Percentiles rank a stretch among this genome's conserved stretches.
Evolutionary conservation across 495 filamentous ascomycete genomes (phyloP).

Genomic region (Glonium stellatum): DNA sequence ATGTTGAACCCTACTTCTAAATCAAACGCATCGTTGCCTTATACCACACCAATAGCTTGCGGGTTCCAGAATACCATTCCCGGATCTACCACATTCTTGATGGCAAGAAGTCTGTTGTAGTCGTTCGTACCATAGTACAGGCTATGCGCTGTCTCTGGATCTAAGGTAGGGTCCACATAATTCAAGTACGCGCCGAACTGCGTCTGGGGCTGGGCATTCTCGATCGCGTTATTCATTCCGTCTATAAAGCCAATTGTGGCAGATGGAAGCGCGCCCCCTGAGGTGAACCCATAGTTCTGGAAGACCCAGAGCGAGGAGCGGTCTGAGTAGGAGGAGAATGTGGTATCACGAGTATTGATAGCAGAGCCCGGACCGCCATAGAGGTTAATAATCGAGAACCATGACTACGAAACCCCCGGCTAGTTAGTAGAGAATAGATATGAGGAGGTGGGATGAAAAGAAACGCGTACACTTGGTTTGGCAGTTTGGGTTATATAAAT

Average conservation of each 20-base stretch:
- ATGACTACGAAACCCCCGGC: neutral
- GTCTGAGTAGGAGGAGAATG: conserved; percentile 45
- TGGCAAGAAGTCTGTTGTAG: conserved; percentile 38
- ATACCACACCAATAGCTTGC: conserved; percentile 44
- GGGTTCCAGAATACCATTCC: conserved; percentile 56
- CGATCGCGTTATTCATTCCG: conserved; percentile 32
- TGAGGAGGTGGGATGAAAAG: no score
- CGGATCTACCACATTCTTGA: conserved; percentile 54
- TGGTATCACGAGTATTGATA: conserved; percentile 17
- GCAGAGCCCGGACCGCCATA: conserved; percentile 25
- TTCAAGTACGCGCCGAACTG: conserved; percentile 54
- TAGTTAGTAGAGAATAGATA: neutral
- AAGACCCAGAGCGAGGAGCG: conserved; percentile 38
- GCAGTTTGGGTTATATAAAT: neutral
- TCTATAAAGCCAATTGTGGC: conserved; percentile 42
- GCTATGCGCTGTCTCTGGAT: conserved; percentile 40
- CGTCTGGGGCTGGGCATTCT: conserved; percentile 26
- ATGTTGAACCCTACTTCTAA: no score
- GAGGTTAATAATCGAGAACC: conserved; percentile 26
- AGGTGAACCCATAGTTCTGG: conserved; percentile 31
- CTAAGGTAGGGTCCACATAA: conserved; percentile 59
- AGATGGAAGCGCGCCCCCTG: conserved; percentile 3
- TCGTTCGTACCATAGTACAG: conserved; percentile 51
- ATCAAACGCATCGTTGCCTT: neutral
- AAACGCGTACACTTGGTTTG: neutral